phyloP scores from a whole-genome alignment of 306 rosid genomes.

The Trifolium pratense region DNA sequence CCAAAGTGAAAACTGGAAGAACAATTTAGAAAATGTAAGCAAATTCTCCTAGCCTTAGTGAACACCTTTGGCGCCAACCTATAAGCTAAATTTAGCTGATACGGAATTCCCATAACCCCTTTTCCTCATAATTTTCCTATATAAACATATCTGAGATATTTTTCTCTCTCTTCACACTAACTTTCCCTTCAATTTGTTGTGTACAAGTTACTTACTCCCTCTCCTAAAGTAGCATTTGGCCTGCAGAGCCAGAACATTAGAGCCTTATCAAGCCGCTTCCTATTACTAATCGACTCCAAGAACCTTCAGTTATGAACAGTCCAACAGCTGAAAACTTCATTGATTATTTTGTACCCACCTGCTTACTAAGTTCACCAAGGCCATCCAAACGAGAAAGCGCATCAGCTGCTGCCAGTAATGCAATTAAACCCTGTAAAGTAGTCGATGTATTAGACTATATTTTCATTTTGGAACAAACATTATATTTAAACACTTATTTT shows the following conservation, averaged over 20 bases:
- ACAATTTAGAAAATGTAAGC: slow-evolving; percentile 2
- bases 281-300: slow-evolving; percentile 7
- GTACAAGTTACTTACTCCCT: slow-evolving; percentile 6
- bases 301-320: slow-evolving; percentile 9
- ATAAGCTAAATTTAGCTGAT: neutral
- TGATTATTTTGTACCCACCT: slow-evolving; percentile 58
- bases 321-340: neutral
- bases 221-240: neutral
- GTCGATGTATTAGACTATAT: slow-evolving; percentile 34
- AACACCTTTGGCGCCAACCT: neutral
- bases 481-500: slow-evolving; percentile 7
- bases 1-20: slow-evolving; percentile 8
- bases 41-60: too few species aligned
- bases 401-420: slow-evolving; percentile 82
- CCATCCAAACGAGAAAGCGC: slow-evolving; percentile 76
- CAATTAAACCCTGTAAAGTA: slow-evolving; percentile 73
- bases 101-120: slow-evolving; percentile 18
- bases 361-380: slow-evolving; percentile 67
- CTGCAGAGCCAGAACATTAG: neutral
- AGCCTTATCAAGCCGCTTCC: slow-evolving; percentile 2
- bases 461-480: slow-evolving; percentile 31
- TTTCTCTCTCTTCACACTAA: slow-evolving; percentile 4
- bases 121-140: neutral
- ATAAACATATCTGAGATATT: neutral
- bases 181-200: neutral